Conservation (phyloP, 2,329 filamentous ascomycete species). For the Hymenotorrendiella dingleyae region DNA sequence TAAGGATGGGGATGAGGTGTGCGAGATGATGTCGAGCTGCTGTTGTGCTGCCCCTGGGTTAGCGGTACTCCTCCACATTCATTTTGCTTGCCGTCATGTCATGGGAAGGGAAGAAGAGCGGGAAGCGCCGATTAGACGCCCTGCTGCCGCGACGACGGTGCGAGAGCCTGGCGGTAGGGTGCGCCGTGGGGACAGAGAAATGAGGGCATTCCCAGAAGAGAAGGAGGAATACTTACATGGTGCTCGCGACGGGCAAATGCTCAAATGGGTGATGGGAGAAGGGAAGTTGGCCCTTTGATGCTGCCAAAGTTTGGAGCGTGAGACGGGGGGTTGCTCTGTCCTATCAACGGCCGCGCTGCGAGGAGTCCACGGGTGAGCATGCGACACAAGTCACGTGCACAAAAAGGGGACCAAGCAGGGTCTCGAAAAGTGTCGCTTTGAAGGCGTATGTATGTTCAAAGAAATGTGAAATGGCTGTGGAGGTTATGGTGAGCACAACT, state of each 20-base stretch:
- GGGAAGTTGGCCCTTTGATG: conserved; percentile 13
- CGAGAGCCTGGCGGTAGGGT: background rate
- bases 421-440: too few species aligned
- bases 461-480: too few species aligned
- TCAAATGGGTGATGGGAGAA: conserved; percentile 11
- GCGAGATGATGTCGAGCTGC: conserved; percentile 4
- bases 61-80: conserved; percentile 1
- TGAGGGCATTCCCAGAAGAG: background rate
- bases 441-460: too few species aligned
- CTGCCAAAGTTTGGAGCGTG: conserved; percentile 26
- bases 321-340: conserved; percentile 9
- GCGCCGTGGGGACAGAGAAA: background rate
- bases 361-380: too few species aligned
- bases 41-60: conserved; percentile 11
- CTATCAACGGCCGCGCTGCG: too few species aligned
- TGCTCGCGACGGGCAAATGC: conserved; percentile 6
- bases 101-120: conserved; percentile 10
- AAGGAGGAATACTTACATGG: conserved; percentile 16
- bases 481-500: too few species aligned
- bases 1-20: conserved; percentile 1
- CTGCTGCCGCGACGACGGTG: background rate
- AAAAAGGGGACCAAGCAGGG: too few species aligned
- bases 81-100: conserved; percentile 11
- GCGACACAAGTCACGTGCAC: too few species aligned
- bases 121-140: conserved; percentile 7